Base-by-base conservation (phyloP, 768 basidiomycete species). In the Trametes coccinea region DNA sequence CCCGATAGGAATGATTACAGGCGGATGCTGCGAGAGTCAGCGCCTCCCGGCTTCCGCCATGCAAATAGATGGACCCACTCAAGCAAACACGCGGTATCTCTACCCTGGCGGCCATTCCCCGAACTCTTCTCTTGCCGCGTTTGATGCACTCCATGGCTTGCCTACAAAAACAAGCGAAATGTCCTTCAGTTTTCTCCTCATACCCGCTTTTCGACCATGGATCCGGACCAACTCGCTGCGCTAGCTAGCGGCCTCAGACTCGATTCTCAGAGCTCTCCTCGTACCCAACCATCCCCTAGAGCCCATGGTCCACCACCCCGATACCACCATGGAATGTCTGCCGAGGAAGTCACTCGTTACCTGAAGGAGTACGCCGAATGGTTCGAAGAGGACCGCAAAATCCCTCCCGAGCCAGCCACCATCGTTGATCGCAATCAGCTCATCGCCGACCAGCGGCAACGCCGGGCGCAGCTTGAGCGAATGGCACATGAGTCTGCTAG, bases 321-420 rank as follows among this genome's bases (percentile, higher is more conserved):
- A 2, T 62, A 52, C 46, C 61, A 33, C 22, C 61, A 51, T 31
- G 61, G 51, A 13, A 60, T 55, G 58, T 39, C 63, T 16, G 33
- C 46, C 5, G 52, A 60, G 5, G 51, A 60, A 13, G 43, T 56
- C 39, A 16, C 53, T 8, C 51, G 53, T 8, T 65, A 65, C 37
- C 48, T 59, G 31, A 44, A 55, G 17, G 52, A 58, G 5, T 65
- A 65, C 22, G 49, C 46, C 40, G 56, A 61, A 3, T 65, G 64
- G 64, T 61, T 59, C 14, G 60, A 65, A 22, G 60, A 61, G 29
- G 64, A 65, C 46, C 51, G 56, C 39, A 61, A 46, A 9, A 54
- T 61, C 14, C 60, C 64, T 17, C 64, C 64, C 4, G 46, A 45
- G 27, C 56, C 56, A 4, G 52, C 56, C 2, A 52, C 51, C 6